Percentiles rank a stretch among this genome's conserved stretches.
Conservation (phyloP, 805 yeast genomes). For the Starmerella geochares region DNA sequence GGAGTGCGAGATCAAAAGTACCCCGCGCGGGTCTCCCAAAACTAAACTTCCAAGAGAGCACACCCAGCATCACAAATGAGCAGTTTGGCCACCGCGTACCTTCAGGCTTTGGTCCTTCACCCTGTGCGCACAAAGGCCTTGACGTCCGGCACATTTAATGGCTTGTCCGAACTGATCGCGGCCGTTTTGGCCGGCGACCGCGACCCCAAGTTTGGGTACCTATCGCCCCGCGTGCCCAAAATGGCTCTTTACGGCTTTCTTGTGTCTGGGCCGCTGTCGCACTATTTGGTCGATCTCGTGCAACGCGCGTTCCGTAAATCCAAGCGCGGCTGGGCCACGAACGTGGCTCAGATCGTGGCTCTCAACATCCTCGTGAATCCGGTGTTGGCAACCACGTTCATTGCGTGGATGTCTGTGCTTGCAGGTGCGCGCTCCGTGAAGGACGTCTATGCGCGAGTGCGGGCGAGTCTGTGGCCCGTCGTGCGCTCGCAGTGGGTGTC, state of each 20-base stretch:
- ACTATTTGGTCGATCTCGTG: constrained; percentile 29
- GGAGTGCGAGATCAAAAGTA: too few relatives aligned
- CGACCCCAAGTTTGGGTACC: constrained; percentile 30
- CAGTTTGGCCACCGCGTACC: constrained; percentile 20
- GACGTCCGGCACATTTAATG: constrained; percentile 33
- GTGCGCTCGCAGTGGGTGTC: constrained; percentile 32
- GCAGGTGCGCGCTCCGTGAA: constrained; percentile 31
- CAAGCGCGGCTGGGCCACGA: constrained; percentile 21
- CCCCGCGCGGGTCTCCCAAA: too few relatives aligned
- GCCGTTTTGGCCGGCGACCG: constrained; percentile 32
- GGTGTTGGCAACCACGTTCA: constrained; percentile 28
- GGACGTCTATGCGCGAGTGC: constrained; percentile 29
- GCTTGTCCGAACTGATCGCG: constrained; percentile 31
- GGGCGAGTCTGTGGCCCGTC: constrained; percentile 30
- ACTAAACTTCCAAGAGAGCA: too few relatives aligned
- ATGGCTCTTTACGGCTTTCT: constrained; percentile 35
- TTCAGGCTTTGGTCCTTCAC: constrained; percentile 26
- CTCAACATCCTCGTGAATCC: constrained; percentile 32
- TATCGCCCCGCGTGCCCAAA: constrained; percentile 31
- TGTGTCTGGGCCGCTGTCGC: constrained; percentile 34
- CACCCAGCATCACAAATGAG: constrained; percentile 7
- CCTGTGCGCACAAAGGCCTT: constrained; percentile 33
- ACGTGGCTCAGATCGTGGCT: constrained; percentile 31
- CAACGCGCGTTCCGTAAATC: constrained; percentile 32
- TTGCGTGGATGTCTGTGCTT: constrained; percentile 32